Conservation (phyloP, 2,329 filamentous ascomycete species). For the Arthrobotrys musiformis region DNA sequence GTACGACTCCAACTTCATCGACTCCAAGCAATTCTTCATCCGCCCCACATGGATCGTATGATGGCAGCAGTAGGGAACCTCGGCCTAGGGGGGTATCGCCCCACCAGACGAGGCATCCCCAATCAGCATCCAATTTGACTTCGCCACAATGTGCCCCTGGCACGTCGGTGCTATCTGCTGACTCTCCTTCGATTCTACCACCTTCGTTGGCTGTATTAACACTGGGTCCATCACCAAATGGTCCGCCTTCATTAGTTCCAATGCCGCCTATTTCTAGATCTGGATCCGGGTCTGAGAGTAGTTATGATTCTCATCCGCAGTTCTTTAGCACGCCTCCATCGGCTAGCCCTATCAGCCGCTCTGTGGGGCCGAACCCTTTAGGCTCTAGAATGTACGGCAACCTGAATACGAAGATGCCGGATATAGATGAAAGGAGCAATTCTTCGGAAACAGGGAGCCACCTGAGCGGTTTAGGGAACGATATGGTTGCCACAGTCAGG, state of each 20-base stretch:
- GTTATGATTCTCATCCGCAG: conserved; percentile 42
- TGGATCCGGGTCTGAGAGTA: conserved; percentile 34
- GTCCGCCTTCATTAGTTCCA: background rate
- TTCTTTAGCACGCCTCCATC: conserved; percentile 51
- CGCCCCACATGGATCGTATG: conserved; percentile 18
- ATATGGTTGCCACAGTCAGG: conserved; percentile 53
- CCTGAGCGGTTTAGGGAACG: conserved; percentile 7
- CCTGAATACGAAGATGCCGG: conserved; percentile 29
- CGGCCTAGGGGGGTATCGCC: conserved; percentile 36
- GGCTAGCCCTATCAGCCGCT: conserved; percentile 15
- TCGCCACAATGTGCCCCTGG: conserved; percentile 22
- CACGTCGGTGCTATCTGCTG: conserved; percentile 1
- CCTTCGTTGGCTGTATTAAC: conserved; percentile 29
- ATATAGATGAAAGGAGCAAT: conserved; percentile 33
- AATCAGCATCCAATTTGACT: conserved; percentile 22
- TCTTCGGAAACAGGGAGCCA: conserved; percentile 7
- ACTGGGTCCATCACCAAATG: background rate
- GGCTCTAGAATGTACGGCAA: conserved; percentile 24
- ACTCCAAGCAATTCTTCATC: conserved; percentile 23
- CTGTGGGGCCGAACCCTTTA: conserved; percentile 3
- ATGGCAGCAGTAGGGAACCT: conserved; percentile 9
- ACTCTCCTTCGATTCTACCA: conserved; percentile 38
- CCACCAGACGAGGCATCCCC: conserved; percentile 37
- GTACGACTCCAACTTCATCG: conserved; percentile 7
- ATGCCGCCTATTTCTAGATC: conserved; percentile 27